These are phyloP conservation scores for Aspergillus carlsbadensis DNA, from an alignment of 495 filamentous ascomycete genomes.

Conservation along the genomic window DNA sequence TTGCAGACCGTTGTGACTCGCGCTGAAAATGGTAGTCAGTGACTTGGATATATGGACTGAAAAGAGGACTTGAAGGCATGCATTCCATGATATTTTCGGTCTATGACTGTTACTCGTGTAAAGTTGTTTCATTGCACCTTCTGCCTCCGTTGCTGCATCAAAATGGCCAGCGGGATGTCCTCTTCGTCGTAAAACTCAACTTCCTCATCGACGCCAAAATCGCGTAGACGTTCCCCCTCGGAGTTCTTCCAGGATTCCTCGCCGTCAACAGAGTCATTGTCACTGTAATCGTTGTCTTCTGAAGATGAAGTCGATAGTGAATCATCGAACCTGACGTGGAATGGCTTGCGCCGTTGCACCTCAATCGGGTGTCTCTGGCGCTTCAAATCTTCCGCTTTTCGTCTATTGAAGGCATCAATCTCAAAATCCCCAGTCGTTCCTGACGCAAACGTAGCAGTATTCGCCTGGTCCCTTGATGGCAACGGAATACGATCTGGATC, in stretches of 20 bases:
- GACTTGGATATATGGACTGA: constrained; percentile 71
- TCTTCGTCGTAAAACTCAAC: constrained; percentile 77
- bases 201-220: constrained; percentile 90
- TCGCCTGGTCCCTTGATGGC: constrained; percentile 29
- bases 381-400: constrained; percentile 55
- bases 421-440: constrained; percentile 44
- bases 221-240: constrained; percentile 80
- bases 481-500: constrained; percentile 80
- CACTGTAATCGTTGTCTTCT: constrained; percentile 22
- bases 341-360: constrained; percentile 49
- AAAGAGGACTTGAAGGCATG: constrained; percentile 34
- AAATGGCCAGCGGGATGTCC: constrained; percentile 67
- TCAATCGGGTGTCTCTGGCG: constrained; percentile 29
- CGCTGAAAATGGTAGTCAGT: constrained; percentile 57
- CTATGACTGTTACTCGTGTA: too few species aligned
- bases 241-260: constrained; percentile 76
- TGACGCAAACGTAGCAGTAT: constrained; percentile 33
- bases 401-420: constrained; percentile 53
- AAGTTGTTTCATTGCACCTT: not conserved
- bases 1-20: constrained; percentile 51
- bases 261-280: constrained; percentile 40
- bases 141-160: constrained; percentile 30
- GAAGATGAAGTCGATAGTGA: constrained; percentile 26
- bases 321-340: constrained; percentile 46
- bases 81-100: not conserved